These are phyloP conservation scores for Auriscalpium vulgare DNA, from an alignment of 768 basidiomycete genomes.

Conservation along the genomic window DNA sequence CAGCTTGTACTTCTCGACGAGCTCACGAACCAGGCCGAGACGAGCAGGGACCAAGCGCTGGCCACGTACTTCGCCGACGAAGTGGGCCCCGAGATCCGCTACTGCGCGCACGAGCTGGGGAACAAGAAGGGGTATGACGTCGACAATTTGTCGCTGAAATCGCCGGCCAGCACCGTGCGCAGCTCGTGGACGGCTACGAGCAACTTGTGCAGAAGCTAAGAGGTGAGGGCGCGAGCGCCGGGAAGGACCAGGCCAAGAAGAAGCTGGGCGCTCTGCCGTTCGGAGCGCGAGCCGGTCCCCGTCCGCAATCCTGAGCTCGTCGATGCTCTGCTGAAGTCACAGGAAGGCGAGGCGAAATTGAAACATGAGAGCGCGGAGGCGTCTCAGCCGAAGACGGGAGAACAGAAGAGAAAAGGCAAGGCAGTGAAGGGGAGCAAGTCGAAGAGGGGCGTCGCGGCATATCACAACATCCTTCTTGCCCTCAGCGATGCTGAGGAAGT, in stretches of 20 bases:
- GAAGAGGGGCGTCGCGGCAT: conserved; percentile 77
- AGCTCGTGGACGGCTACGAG: conserved; percentile 59
- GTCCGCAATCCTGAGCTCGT: conserved; percentile 89
- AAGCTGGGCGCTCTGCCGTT: conserved; percentile 57
- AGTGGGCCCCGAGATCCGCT: conserved; percentile 83
- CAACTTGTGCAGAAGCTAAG: conserved; percentile 39
- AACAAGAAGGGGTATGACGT: conserved; percentile 73
- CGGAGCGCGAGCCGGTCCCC: conserved; percentile 82
- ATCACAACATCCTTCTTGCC: conserved; percentile 78
- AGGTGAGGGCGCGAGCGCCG: no score
- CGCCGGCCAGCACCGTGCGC: conserved; percentile 44
- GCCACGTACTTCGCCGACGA: conserved; percentile 79
- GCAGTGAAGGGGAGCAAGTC: conserved; percentile 35
- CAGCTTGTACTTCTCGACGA: conserved; percentile 75
- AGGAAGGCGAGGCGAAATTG: conserved; percentile 64
- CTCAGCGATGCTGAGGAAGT: conserved; percentile 88
- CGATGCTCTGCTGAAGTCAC: conserved; percentile 74
- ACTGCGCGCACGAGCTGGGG: conserved; percentile 87
- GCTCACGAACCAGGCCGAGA: conserved; percentile 52
- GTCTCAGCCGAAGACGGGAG: conserved; percentile 20
- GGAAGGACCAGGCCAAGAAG: conserved; percentile 35
- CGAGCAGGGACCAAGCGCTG: conserved; percentile 81
- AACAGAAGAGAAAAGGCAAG: conserved; percentile 29
- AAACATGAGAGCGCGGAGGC: conserved; percentile 26
- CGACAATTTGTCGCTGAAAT: conserved; percentile 61